phyloP scores from a whole-genome alignment of 108 stramenopile genomes.

The Hondaea fermentalgiana region DNA sequence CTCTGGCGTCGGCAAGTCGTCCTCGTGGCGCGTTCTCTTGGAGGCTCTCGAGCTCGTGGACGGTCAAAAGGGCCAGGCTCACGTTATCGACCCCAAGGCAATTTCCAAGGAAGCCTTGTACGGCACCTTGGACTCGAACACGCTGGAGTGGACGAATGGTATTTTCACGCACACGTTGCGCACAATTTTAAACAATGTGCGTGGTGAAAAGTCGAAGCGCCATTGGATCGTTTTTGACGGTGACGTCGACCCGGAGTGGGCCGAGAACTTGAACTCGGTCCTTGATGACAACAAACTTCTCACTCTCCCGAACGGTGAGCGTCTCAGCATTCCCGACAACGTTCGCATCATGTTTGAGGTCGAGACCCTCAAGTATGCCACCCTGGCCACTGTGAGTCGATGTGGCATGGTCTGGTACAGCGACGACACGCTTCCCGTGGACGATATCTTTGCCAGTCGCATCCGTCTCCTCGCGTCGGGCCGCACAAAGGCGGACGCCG shows the following conservation, averaged over 20 bases:
- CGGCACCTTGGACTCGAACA: constrained; percentile 87
- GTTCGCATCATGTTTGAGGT: constrained; percentile 83
- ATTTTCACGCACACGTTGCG: constrained; percentile 78
- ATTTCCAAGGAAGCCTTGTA: constrained; percentile 79
- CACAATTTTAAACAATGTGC: constrained; percentile 74
- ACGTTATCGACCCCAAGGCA: constrained; percentile 92
- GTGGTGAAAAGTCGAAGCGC: constrained; percentile 75
- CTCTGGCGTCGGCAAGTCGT: constrained; percentile 68
- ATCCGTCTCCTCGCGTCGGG: constrained; percentile 41
- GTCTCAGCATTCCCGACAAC: constrained; percentile 73
- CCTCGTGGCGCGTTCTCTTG: constrained; percentile 65
- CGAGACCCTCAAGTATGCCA: constrained; percentile 84
- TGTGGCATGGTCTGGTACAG: constrained; percentile 99
- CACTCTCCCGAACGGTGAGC: constrained; percentile 60
- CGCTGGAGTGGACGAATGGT: constrained; percentile 99
- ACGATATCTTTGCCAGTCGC: constrained; percentile 62
- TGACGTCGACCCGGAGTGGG: constrained; percentile 51
- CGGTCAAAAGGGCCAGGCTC: constrained; percentile 74
- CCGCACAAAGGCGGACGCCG: background rate
- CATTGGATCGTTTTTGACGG: constrained; percentile 68
- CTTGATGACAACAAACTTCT: constrained; percentile 61
- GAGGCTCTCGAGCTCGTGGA: constrained; percentile 70
- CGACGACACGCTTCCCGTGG: constrained; percentile 72
- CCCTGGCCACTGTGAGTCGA: constrained; percentile 92
- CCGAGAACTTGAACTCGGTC: constrained; percentile 54